phyloP scores from a whole-genome alignment of 176 grass and related monocot genomes.

The Lolium perenne region DNA sequence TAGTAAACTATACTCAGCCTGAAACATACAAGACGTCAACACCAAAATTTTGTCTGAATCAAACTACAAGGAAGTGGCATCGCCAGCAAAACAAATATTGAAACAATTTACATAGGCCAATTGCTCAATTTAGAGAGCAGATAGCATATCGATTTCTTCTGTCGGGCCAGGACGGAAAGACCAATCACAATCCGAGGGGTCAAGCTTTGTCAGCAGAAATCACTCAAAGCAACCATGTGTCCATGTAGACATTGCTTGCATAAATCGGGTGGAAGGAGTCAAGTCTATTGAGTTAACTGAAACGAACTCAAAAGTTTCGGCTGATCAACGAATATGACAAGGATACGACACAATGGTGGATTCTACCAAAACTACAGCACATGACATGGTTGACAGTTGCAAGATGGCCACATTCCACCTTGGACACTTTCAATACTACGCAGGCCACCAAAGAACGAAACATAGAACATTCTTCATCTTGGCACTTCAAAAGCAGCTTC shows the following conservation, averaged over 20 bases:
- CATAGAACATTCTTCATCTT: background rate
- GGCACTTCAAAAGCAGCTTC: background rate
- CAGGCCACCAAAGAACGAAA: background rate
- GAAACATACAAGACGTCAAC: background rate
- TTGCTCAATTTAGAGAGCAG: background rate
- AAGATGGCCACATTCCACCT: background rate
- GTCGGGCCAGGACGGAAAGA: background rate
- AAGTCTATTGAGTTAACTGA: background rate
- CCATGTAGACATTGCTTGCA: background rate
- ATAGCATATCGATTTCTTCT: background rate
- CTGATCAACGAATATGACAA: background rate
- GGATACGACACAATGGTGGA: background rate
- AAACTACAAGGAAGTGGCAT: background rate
- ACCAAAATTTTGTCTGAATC: background rate
- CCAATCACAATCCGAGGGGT: background rate
- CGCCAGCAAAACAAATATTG: background rate
- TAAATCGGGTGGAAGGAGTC: background rate
- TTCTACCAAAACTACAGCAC: background rate
- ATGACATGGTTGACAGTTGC: background rate
- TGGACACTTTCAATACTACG: too few species aligned
- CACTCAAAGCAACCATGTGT: background rate
- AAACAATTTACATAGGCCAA: background rate
- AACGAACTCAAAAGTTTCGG: background rate
- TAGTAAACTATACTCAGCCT: background rate
- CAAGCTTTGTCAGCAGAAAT: background rate